These are phyloP conservation scores for Myxozyma monticola DNA, from an alignment of 805 yeast species.

Conservation along the genomic window DNA sequence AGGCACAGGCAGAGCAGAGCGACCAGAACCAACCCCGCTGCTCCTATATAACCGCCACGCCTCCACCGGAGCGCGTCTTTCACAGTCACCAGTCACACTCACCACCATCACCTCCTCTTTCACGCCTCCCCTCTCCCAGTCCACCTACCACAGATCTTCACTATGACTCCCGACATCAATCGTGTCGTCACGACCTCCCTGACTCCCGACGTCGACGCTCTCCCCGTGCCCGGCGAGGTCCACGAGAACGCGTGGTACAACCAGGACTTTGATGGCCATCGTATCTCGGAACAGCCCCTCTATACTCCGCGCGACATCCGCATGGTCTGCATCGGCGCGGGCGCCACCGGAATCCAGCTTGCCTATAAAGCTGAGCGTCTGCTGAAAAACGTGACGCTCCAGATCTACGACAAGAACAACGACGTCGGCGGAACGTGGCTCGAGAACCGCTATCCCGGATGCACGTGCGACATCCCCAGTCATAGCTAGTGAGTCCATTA, in stretches of 20 bases:
- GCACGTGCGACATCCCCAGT: constrained; percentile 35
- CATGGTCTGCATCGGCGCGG: constrained; percentile 1
- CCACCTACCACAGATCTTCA: too few species aligned
- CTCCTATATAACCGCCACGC: too few species aligned
- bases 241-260: neutral
- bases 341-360: neutral
- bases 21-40: too few species aligned
- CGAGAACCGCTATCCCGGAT: constrained; percentile 34
- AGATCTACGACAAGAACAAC: constrained; percentile 34
- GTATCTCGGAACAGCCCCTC: neutral
- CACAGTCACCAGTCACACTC: too few species aligned
- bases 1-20: too few species aligned
- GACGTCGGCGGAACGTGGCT: constrained; percentile 37
- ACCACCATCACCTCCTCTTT: too few species aligned
- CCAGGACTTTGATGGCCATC: neutral
- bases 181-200: too few species aligned
- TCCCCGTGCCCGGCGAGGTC: too few species aligned
- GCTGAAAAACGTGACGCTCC: constrained; percentile 15
- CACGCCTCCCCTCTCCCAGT: too few species aligned
- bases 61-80: too few species aligned
- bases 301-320: neutral
- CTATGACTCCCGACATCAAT: too few species aligned
- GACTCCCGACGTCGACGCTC: too few species aligned
- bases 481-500: constrained; percentile 26
- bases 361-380: neutral